These are phyloP conservation scores for Pulveroboletus sp. DNA, from an alignment of 768 basidiomycete species.

Conservation along the genomic window DNA sequence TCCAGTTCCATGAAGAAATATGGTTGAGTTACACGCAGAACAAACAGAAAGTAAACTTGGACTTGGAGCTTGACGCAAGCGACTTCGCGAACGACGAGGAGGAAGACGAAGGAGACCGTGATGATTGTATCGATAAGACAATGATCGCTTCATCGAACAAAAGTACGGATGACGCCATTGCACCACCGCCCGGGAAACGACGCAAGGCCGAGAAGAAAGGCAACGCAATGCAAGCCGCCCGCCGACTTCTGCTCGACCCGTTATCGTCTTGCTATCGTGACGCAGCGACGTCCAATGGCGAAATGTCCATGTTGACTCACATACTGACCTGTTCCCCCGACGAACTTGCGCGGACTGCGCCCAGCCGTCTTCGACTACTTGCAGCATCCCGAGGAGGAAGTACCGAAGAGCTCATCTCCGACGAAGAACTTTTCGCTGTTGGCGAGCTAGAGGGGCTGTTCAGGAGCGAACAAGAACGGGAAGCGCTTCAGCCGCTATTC, in stretches of 20 bases:
- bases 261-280: slow-evolving; percentile 32
- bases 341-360: slow-evolving; percentile 31
- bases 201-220: slow-evolving; percentile 25
- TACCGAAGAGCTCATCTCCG: slow-evolving; percentile 46
- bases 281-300: slow-evolving; percentile 10
- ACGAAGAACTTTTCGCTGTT: slow-evolving; percentile 70
- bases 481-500: slow-evolving; percentile 37
- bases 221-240: slow-evolving; percentile 42
- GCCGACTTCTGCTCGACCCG: slow-evolving; percentile 59
- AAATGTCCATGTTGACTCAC: slow-evolving; percentile 46
- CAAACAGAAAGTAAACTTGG: slow-evolving; percentile 34
- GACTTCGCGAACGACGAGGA: slow-evolving; percentile 33
- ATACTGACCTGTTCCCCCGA: slow-evolving; percentile 47
- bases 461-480: slow-evolving; percentile 50
- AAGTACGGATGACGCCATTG: not conserved
- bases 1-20: slow-evolving; percentile 65
- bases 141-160: slow-evolving; percentile 13
- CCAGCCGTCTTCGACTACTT: slow-evolving; percentile 68
- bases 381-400: slow-evolving; percentile 56
- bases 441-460: slow-evolving; percentile 66
- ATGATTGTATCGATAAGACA: slow-evolving; percentile 7
- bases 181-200: slow-evolving; percentile 27
- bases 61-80: slow-evolving; percentile 35
- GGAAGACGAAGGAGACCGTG: slow-evolving; percentile 27
- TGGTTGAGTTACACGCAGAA: slow-evolving; percentile 42